These are phyloP conservation scores for Oryza glumipatula DNA, from an alignment of 176 grass and related monocot species.

Conservation along the genomic window DNA sequence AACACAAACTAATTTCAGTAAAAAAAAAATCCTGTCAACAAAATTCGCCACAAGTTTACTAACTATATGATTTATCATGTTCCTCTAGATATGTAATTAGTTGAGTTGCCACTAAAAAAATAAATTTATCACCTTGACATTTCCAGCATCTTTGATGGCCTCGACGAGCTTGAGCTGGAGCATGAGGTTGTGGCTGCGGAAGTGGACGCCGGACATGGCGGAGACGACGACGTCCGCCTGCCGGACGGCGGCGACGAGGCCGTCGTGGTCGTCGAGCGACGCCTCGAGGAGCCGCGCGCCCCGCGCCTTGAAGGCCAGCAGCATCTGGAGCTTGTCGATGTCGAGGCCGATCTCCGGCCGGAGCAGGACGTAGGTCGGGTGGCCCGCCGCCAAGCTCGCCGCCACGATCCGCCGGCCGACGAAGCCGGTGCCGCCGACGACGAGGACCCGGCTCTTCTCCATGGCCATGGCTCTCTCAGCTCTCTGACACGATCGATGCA, in stretches of 20 bases:
- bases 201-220: conserved; percentile 30
- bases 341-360: conserved; percentile 53
- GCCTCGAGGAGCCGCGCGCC: conserved; percentile 56
- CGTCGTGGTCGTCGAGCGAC: conserved; percentile 48
- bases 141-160: conserved; percentile 71
- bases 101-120: too few relatives aligned
- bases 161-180: conserved; percentile 65
- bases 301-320: conserved; percentile 61
- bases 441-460: conserved; percentile 22
- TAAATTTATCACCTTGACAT: conserved; percentile 44
- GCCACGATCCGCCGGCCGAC: conserved; percentile 38
- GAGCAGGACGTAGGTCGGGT: conserved; percentile 52
- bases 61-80: too few relatives aligned
- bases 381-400: conserved; percentile 52
- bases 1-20: too few relatives aligned
- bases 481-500: too few relatives aligned
- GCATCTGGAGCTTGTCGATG: conserved; percentile 43
- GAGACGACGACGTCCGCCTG: conserved; percentile 71
- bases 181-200: background rate
- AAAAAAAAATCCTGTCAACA: too few relatives aligned
- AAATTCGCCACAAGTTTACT: too few relatives aligned
- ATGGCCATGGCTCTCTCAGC: too few relatives aligned
- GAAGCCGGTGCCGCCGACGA: conserved; percentile 52
- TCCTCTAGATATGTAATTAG: too few relatives aligned
- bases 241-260: conserved; percentile 54